Base-by-base conservation (phyloP, 2,329 filamentous ascomycete species). In the Fusarium musae region DNA sequence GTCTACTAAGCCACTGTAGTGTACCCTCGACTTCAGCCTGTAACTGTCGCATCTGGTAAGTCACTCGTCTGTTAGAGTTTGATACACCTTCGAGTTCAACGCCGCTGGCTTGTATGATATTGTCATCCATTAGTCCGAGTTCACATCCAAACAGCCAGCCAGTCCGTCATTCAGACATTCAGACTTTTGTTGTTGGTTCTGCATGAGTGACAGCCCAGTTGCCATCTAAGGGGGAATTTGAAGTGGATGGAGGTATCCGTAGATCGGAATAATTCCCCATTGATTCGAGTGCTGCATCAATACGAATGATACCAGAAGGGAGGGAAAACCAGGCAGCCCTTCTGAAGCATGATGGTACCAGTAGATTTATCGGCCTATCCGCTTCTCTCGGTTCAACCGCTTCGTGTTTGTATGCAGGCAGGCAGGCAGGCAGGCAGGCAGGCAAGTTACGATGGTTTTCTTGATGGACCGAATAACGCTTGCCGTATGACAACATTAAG, bases 1-100 rank as follows among this genome's bases (percentile, higher is more conserved):
- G 74, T 66, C 57, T 21, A 39, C 53, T 57, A 71, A 78, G 75
- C 74, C 70, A 77, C 70, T 43, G 50, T 65, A 59, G 63, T 21
- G 49, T 57, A 47, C 58, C 58, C 53, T 68, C 39, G 53, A 62
- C 63, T 65, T 63, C 71, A 68, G 43, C 60, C 52, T 68, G 46
- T 30, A 57, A n/a, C 37, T 58, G 62, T 74, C 62, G 72, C 63
- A 69, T 75, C 61, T 47, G 63, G 69, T 30, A 75, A 75, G 57
- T 62, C 65, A 49, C 52, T 67, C 39, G 50, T n/a, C 34, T 56
- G 63, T 54, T 53, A 75, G 49, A 60, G 71, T 76, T 77, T 75
- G 60, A 62, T 68, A 62, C 52, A 54, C 60, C 50, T 63, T 73
- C 58, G 44, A 68, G 46, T 49, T 64, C 61, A 62, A 73, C 64